Percentiles rank a stretch among this genome's conserved stretches.
These are phyloP conservation scores for Cystofilobasidium bisporidii DNA, from an alignment of 768 basidiomycete species.

Conservation along the genomic window DNA sequence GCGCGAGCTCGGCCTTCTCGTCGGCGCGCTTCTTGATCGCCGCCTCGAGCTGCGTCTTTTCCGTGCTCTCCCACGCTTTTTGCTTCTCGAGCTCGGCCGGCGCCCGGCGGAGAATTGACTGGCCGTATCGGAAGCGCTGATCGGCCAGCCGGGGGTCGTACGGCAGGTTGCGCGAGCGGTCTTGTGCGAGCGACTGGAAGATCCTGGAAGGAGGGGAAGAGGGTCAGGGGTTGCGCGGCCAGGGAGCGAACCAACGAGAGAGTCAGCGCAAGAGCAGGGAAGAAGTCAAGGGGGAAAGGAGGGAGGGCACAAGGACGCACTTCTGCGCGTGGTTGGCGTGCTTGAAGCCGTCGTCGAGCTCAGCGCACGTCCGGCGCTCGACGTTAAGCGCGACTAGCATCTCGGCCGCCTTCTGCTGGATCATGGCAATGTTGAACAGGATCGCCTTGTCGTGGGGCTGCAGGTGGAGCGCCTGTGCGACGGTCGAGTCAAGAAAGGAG, in stretches of 20 bases:
- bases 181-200: conserved; percentile 71
- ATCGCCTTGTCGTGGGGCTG: conserved; percentile 82
- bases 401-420: conserved; percentile 91
- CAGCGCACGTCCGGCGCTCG: conserved; percentile 67
- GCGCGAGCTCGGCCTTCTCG: conserved; percentile 55
- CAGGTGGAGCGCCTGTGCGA: conserved; percentile 63
- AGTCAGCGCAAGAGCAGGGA: too few relatives aligned
- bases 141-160: conserved; percentile 82
- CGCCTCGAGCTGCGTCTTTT: conserved; percentile 51
- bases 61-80: conserved; percentile 33
- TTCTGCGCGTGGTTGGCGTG: conserved; percentile 79
- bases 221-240: too few relatives aligned
- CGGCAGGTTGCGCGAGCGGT: conserved; percentile 58
- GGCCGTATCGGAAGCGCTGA: conserved; percentile 80
- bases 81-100: conserved; percentile 29
- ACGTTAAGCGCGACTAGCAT: conserved; percentile 65
- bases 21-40: conserved; percentile 70
- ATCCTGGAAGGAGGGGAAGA: conserved; percentile 48
- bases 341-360: conserved; percentile 65
- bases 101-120: conserved; percentile 67
- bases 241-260: too few relatives aligned
- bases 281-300: background rate
- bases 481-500: conserved; percentile 9
- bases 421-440: conserved; percentile 94
- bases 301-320: conserved; percentile 43